Evolutionary conservation across 208 protist genomes (phyloP).

Genomic region (Vickermania spadyakhi): DNA sequence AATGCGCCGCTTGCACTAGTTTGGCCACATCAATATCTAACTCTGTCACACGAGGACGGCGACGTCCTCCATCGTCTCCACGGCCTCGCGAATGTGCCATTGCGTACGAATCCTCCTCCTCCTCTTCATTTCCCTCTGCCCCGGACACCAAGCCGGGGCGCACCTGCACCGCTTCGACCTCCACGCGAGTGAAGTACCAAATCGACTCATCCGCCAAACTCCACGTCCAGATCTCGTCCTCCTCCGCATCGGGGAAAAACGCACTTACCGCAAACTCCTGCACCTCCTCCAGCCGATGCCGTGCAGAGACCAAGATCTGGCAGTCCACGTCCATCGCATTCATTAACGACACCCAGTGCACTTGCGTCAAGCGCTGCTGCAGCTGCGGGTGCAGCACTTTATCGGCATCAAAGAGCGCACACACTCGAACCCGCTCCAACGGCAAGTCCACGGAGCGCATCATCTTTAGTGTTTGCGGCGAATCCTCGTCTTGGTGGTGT

Average conservation of each 20-base stretch:
- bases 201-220: not conserved
- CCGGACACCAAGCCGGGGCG: not conserved
- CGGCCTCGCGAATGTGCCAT: too few species aligned
- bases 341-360: slow-evolving; percentile 51
- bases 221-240: slow-evolving; percentile 11
- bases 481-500: not conserved
- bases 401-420: slow-evolving; percentile 34
- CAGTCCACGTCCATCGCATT: slow-evolving; percentile 74
- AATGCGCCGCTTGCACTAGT: not conserved
- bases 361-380: slow-evolving; percentile 12
- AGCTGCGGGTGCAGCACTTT: slow-evolving; percentile 28
- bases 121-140: not conserved
- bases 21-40: not conserved
- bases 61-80: not conserved
- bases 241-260: slow-evolving; percentile 32
- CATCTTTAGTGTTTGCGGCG: slow-evolving; percentile 3
- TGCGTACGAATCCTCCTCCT: not conserved
- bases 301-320: slow-evolving; percentile 47
- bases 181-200: not conserved
- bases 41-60: not conserved
- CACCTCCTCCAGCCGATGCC: slow-evolving; percentile 22
- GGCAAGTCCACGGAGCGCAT: slow-evolving; percentile 22
- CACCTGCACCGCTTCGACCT: not conserved
- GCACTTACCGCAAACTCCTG: slow-evolving; percentile 28
- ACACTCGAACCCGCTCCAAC: slow-evolving; percentile 49